Conservation (phyloP, 1,284 basidiomycete genomes). For the Ganoderma resinaceum region DNA sequence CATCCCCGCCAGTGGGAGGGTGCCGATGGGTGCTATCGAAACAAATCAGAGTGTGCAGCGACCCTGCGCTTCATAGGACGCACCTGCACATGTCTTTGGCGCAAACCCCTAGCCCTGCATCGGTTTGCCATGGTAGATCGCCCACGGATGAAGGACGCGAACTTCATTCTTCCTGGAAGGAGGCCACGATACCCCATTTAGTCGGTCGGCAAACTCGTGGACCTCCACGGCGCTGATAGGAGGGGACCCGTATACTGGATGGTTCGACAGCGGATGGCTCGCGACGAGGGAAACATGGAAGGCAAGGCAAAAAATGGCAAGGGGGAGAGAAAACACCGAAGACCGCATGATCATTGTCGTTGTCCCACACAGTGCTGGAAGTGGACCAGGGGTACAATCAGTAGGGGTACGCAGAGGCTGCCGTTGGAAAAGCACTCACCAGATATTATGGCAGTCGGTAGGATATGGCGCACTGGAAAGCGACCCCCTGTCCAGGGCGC, state of each 20-base stretch:
- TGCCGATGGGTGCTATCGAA: neutral
- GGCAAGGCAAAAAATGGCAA: neutral
- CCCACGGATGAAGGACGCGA: conserved; percentile 22
- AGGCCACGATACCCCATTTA: neutral
- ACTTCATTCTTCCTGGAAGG: neutral
- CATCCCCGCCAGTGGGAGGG: neutral
- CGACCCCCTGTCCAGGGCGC: neutral
- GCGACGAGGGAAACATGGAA: neutral
- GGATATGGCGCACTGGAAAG: neutral
- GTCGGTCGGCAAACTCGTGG: neutral
- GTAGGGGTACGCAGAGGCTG: neutral
- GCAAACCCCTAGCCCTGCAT: conserved; percentile 15
- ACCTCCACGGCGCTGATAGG: neutral
- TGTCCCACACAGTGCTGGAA: neutral
- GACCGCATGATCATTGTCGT: neutral
- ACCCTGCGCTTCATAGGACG: neutral
- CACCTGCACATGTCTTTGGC: neutral
- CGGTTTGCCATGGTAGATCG: conserved; percentile 21
- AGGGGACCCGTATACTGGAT: neutral
- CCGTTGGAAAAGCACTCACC: neutral
- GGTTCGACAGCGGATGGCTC: conserved; percentile 3
- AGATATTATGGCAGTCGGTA: neutral
- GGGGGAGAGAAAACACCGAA: neutral
- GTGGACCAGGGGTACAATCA: too few species aligned
- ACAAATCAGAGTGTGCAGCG: neutral